phyloP scores from a whole-genome alignment of 2,329 filamentous ascomycete genomes.

The Diaporthe citrichinensis region DNA sequence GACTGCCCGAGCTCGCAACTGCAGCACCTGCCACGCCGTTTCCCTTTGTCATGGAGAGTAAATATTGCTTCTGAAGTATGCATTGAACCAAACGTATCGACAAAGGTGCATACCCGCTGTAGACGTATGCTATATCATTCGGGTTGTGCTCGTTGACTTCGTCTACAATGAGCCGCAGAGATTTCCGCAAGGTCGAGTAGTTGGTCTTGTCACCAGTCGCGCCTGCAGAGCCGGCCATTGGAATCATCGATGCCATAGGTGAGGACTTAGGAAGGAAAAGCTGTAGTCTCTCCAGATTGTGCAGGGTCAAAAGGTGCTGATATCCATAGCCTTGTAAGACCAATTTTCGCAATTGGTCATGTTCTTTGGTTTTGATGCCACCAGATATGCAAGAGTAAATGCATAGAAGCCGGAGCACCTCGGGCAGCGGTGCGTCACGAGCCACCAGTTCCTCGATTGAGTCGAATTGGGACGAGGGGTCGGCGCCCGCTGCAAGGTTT shows the following conservation, averaged over 20 bases:
- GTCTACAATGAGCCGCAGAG: conserved; percentile 90
- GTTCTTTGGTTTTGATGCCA: conserved; percentile 88
- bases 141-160: conserved; percentile 97
- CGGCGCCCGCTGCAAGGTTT: conserved; percentile 90
- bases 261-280: conserved; percentile 85
- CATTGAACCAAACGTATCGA: conserved; percentile 93
- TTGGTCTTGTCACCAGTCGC: conserved; percentile 83
- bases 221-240: conserved; percentile 73
- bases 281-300: conserved; percentile 89
- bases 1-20: conserved; percentile 70
- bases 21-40: conserved; percentile 63
- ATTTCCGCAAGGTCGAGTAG: conserved; percentile 89
- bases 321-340: conserved; percentile 95
- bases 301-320: conserved; percentile 91
- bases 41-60: conserved; percentile 79
- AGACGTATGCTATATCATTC: conserved; percentile 97
- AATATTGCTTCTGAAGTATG: conserved; percentile 89
- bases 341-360: conserved; percentile 89
- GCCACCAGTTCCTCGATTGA: conserved; percentile 95
- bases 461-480: conserved; percentile 90
- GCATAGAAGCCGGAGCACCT: conserved; percentile 87
- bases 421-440: conserved; percentile 83
- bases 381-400: conserved; percentile 92
- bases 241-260: conserved; percentile 84
- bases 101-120: conserved; percentile 95